These are phyloP conservation scores for Arthrobotrys sphaeroides DNA, from an alignment of 2,329 filamentous ascomycete species.

Conservation along the genomic window DNA sequence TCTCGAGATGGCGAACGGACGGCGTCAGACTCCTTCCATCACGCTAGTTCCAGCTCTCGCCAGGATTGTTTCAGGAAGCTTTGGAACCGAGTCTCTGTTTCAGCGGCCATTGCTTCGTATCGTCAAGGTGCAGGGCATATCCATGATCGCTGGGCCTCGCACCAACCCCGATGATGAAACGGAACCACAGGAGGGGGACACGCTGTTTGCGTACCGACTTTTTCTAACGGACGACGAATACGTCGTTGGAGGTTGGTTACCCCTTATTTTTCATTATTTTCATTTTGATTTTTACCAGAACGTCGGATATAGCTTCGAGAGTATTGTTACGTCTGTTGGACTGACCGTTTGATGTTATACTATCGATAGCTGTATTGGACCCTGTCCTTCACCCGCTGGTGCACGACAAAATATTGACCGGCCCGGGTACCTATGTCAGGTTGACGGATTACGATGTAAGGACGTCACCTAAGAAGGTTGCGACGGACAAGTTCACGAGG, in stretches of 20 bases:
- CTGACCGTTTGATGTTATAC: background rate
- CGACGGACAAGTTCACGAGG: constrained; percentile 36
- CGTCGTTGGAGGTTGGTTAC: constrained; percentile 33
- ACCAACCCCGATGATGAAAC: constrained; percentile 40
- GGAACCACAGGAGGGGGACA: constrained; percentile 30
- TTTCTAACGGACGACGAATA: constrained; percentile 41
- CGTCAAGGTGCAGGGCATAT: constrained; percentile 46
- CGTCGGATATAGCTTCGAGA: no score
- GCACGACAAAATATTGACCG: constrained; percentile 33
- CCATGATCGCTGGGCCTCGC: constrained; percentile 44
- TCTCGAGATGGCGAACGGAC: constrained; percentile 19
- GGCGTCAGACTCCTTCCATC: constrained; percentile 13
- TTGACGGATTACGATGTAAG: constrained; percentile 47
- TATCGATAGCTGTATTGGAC: constrained; percentile 32
- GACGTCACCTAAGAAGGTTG: constrained; percentile 32
- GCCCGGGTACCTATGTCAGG: constrained; percentile 30
- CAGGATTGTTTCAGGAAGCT: constrained; percentile 34
- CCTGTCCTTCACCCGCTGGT: constrained; percentile 35
- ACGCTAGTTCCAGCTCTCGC: constrained; percentile 28
- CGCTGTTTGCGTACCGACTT: constrained; percentile 34
- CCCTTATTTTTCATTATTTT: background rate
- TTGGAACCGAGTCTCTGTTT: constrained; percentile 30
- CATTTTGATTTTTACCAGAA: background rate
- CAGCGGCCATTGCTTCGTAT: constrained; percentile 40
- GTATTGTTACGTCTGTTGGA: background rate